Base-by-base conservation (phyloP, 2,329 filamentous ascomycete genomes). In the Pezicula carpinea region DNA sequence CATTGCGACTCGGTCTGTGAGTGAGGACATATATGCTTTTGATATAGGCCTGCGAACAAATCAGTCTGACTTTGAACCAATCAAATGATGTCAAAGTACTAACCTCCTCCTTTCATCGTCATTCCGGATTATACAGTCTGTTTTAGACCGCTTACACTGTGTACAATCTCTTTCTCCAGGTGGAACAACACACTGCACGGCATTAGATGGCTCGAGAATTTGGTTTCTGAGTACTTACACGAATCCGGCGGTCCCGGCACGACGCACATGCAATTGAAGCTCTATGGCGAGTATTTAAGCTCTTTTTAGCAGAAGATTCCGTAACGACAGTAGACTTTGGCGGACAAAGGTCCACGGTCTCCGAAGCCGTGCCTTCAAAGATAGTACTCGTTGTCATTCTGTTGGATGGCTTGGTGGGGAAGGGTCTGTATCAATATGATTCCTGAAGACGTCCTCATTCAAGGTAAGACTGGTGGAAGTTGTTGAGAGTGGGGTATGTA, bases 21-120 rank as follows among this genome's bases (percentile, higher is more conserved):
- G 64, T 1, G 75, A 79, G 34, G 72, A 74, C 70, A 78, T 77
- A 60, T 79, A 80, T 44, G 76, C 76, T 58, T 77, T 74, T 17
- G 75, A 79, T 29, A 79, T 77, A 6, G 76, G 76, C 32, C 76
- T 79, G 38, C 23, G 43, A 29, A 45, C 10, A 14, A n/a, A 32
- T 50, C 10, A 53, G 57, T 44, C 19, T 19, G 13, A 18, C 39
- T 46, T 49, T 18, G 14, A 11, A 5, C 17, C 3, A 10, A 22
- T 3, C 1, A 10, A n/a, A 32, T 14, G 18, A 21, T n/a, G n/a
- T 17, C 6, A n/a, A 3, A 15, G 17, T 14, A 62, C 69, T 34
- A 57, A 77, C 76, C 75, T 66, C 60, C 76, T 64, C 35, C 76
- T 64, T 58, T 80, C 76, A 58, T 80, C 76, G 50, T 79, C 76